Conservation (phyloP, 495 filamentous ascomycete species). For the Thozetella sp. region DNA sequence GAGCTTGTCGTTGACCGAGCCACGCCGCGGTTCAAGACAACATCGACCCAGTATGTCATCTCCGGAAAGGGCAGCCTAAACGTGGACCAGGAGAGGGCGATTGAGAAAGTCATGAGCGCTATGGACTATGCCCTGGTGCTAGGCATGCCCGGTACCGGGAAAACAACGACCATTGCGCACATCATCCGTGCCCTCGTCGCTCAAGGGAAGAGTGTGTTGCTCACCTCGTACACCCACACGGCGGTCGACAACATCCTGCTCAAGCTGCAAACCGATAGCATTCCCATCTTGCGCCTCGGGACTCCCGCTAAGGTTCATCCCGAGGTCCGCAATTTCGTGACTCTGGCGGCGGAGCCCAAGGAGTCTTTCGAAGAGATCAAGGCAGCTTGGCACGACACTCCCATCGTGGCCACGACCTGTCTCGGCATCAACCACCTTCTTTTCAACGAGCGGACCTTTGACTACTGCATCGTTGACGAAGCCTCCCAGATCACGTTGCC, state of each 20-base stretch:
- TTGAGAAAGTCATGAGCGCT: conserved; percentile 93
- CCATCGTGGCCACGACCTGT: conserved; percentile 93
- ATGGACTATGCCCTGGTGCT: conserved; percentile 92
- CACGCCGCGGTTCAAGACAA: conserved; percentile 71
- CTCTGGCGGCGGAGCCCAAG: conserved; percentile 70
- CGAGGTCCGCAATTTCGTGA: conserved; percentile 81
- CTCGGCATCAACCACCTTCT: conserved; percentile 86
- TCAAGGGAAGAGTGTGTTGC: conserved; percentile 87
- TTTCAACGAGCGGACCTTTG: conserved; percentile 87
- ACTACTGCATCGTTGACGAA: conserved; percentile 98
- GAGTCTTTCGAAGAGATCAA: conserved; percentile 80
- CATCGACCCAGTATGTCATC: conserved; percentile 56
- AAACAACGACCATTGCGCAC: conserved; percentile 96
- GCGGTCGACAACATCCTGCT: conserved; percentile 97
- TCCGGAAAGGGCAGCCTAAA: conserved; percentile 69
- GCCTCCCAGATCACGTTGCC: conserved; percentile 97
- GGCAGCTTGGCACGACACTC: conserved; percentile 76
- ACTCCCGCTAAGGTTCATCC: conserved; percentile 81
- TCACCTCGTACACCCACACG: conserved; percentile 95
- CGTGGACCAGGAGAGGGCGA: conserved; percentile 80
- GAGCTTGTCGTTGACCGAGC: conserved; percentile 74
- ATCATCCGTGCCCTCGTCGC: conserved; percentile 90
- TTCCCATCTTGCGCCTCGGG: conserved; percentile 83
- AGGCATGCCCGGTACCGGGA: conserved; percentile 97
- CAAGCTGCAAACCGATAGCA: conserved; percentile 79